phyloP scores from a whole-genome alignment of 2,329 filamentous ascomycete genomes.

The Gremmenia infestans region DNA sequence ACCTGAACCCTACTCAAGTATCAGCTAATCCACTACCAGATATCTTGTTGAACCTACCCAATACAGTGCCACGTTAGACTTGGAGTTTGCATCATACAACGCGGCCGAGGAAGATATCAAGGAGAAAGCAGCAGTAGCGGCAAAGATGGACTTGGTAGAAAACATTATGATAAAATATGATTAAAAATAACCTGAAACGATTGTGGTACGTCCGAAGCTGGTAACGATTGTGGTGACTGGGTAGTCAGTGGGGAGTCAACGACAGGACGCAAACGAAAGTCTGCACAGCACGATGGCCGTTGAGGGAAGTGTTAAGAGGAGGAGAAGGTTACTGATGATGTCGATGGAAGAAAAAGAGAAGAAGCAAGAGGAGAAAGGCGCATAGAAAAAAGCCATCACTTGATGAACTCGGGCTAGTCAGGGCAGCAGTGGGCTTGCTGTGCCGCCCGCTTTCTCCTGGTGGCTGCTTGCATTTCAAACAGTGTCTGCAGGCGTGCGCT shows the following conservation, averaged over 20 bases:
- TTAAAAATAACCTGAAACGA: conserved; percentile 24
- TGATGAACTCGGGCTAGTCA: conserved; percentile 8
- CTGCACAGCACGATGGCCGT: conserved; percentile 25
- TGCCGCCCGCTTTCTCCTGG: neutral
- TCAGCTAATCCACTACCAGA: neutral
- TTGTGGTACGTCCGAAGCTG: conserved; percentile 26
- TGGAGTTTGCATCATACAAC: conserved; percentile 31
- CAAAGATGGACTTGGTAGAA: conserved; percentile 23
- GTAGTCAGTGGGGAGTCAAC: conserved; percentile 24
- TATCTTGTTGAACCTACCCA: conserved; percentile 31
- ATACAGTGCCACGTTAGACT: conserved; percentile 39
- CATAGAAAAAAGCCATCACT: conserved; percentile 16
- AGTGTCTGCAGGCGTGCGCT: neutral
- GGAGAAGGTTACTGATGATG: conserved; percentile 16
- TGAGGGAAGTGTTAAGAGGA: conserved; percentile 8
- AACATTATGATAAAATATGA: conserved; percentile 26
- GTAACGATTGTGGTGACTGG: conserved; percentile 26
- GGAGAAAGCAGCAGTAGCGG: conserved; percentile 24
- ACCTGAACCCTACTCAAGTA: conserved; percentile 35
- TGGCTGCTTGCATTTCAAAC: neutral
- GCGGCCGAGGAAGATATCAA: conserved; percentile 22
- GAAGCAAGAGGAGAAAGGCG: conserved; percentile 10
- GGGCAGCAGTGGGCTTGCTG: neutral
- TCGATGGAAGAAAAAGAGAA: conserved; percentile 13
- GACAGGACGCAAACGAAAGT: conserved; percentile 32